A percentile compares a stretch with the other conserved stretches of the same genome.
Evolutionary conservation across 2,329 filamentous ascomycete genomes (phyloP).

Genomic region (Didymella lethalis): DNA sequence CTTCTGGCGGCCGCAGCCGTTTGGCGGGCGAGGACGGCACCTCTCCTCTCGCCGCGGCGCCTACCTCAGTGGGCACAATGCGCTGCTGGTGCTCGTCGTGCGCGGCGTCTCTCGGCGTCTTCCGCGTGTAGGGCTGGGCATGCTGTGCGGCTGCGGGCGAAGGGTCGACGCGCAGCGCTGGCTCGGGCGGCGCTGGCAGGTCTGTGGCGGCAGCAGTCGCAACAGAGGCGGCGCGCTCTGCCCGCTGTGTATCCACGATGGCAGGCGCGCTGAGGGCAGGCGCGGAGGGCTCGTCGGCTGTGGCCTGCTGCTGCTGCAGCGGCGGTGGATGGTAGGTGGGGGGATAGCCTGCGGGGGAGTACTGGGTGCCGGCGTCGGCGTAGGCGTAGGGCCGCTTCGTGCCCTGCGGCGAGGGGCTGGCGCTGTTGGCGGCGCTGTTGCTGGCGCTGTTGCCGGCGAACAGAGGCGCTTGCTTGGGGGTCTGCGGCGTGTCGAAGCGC

Average conservation of each 20-base stretch:
- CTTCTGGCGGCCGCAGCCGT: conserved; percentile 47
- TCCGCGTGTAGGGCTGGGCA: conserved; percentile 16
- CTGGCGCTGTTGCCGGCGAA: conserved; percentile 14
- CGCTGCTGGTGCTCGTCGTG: conserved; percentile 17
- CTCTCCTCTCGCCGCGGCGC: background rate
- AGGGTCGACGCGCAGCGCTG: conserved; percentile 46
- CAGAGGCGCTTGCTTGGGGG: conserved; percentile 35
- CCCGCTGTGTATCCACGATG: conserved; percentile 29
- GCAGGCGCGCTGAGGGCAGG: conserved; percentile 25
- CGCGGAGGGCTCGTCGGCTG: conserved; percentile 10
- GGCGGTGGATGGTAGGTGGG: conserved; percentile 50
- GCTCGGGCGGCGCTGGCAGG: conserved; percentile 38
- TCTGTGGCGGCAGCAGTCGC: conserved; percentile 38
- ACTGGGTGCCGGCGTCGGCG: conserved; percentile 63
- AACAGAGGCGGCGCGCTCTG: conserved; percentile 45
- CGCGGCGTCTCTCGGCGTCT: conserved; percentile 25
- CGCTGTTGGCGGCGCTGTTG: no score
- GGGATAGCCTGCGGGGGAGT: conserved; percentile 59
- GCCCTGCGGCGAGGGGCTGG: conserved; percentile 35
- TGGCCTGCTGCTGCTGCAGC: conserved; percentile 7
- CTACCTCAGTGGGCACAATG: conserved; percentile 3
- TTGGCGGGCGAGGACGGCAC: conserved; percentile 42
- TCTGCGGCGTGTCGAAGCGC: conserved; percentile 40
- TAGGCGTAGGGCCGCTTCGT: conserved; percentile 52
- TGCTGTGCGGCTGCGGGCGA: conserved; percentile 33